Percentiles rank a stretch among this genome's conserved stretches.
These are phyloP conservation scores for Penicillium salamii DNA, from an alignment of 495 filamentous ascomycete genomes.

Conservation along the genomic window DNA sequence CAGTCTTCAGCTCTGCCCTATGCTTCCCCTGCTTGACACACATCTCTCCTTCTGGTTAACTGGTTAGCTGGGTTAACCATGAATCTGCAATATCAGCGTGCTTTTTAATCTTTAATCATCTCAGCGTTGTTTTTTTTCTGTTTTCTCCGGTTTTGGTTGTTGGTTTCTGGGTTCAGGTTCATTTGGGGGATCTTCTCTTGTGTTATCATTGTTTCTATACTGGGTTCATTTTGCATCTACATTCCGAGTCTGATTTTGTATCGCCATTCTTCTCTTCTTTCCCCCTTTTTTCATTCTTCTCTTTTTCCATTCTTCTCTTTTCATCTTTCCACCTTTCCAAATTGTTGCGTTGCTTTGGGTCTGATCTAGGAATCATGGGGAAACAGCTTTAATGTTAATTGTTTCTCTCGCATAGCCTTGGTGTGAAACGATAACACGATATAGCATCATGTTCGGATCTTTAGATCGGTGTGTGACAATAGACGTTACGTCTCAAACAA, in stretches of 20 bases:
- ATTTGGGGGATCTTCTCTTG: neutral
- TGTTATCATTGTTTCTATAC: conserved; percentile 3
- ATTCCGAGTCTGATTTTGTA: neutral
- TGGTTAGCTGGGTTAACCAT: conserved; percentile 15
- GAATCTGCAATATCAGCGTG: conserved; percentile 15
- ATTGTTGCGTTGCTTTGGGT: neutral
- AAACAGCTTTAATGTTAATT: conserved; percentile 10
- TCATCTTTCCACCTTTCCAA: neutral
- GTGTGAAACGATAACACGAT: neutral
- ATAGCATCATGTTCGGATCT: neutral
- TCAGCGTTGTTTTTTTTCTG: conserved; percentile 8
- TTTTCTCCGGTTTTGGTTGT: conserved; percentile 2
- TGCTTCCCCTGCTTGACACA: too few species aligned
- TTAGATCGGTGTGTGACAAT: too few species aligned
- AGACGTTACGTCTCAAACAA: too few species aligned
- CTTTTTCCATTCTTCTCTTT: too few species aligned
- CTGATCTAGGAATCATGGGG: conserved; percentile 3
- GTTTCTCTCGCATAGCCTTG: conserved; percentile 1
- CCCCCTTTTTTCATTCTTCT: too few species aligned
- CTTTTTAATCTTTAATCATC: conserved; percentile 25
- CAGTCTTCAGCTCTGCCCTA: too few species aligned
- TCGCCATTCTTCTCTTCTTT: neutral
- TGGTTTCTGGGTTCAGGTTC: conserved; percentile 1
- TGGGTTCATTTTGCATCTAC: conserved; percentile 1
- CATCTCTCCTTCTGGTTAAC: conserved; percentile 4